These are phyloP conservation scores for Talaromyces nanjingensis DNA, from an alignment of 495 filamentous ascomycete genomes.

Conservation along the genomic window DNA sequence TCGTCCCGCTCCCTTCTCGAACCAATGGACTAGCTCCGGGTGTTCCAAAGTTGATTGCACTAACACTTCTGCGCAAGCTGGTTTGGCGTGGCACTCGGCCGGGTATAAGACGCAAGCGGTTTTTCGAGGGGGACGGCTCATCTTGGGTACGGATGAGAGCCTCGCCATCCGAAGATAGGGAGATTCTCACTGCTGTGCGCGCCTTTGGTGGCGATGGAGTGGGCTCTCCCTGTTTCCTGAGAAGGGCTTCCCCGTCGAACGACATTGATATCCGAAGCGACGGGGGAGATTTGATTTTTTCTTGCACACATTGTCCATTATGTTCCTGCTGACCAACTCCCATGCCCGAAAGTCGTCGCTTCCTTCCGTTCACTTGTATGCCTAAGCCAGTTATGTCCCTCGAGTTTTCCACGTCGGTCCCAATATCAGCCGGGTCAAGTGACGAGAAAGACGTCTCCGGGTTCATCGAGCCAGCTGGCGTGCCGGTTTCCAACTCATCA, in stretches of 20 bases:
- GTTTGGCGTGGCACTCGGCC: constrained; percentile 44
- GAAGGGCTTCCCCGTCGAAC: constrained; percentile 75
- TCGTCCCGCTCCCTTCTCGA: constrained; percentile 11
- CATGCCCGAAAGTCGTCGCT: constrained; percentile 30
- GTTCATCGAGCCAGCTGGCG: not conserved
- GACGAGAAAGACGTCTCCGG: not conserved
- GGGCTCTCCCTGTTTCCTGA: constrained; percentile 56
- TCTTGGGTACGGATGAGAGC: constrained; percentile 41
- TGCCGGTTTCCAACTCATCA: not conserved
- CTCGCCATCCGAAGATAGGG: constrained; percentile 46
- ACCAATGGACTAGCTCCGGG: constrained; percentile 29
- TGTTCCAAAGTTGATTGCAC: constrained; percentile 39
- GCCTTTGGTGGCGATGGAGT: constrained; percentile 65
- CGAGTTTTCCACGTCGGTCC: not conserved
- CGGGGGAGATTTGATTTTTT: constrained; percentile 32
- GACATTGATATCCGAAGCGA: constrained; percentile 59
- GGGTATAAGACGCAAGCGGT: constrained; percentile 44
- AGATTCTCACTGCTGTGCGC: constrained; percentile 35
- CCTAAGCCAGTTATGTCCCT: not conserved
- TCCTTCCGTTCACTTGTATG: constrained; percentile 14
- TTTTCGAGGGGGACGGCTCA: constrained; percentile 44
- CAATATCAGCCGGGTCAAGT: not conserved
- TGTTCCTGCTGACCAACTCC: constrained; percentile 9
- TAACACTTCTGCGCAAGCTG: constrained; percentile 56
- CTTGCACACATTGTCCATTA: not conserved